Conservation (phyloP, 371 early-diverging fungal species). For the Mortierella sp. region DNA sequence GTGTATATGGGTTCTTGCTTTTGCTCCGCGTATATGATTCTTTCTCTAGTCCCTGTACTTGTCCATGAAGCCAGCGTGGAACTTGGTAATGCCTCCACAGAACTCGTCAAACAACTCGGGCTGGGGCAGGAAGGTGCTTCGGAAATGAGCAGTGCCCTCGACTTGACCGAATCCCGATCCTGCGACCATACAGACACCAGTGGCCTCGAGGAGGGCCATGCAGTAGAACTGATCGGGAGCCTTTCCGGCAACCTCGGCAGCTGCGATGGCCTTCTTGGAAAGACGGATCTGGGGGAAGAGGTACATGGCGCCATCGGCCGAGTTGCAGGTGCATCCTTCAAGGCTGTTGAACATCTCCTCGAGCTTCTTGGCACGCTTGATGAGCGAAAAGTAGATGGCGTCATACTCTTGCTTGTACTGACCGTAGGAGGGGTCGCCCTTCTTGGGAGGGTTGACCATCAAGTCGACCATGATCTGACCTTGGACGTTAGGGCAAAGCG, state of each 20-base stretch:
- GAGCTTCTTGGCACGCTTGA: slow-evolving; percentile 84
- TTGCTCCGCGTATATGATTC: not conserved
- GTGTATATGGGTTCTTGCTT: not conserved
- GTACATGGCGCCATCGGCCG: slow-evolving; percentile 97
- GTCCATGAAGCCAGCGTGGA: slow-evolving; percentile 87
- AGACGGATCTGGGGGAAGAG: slow-evolving; percentile 90
- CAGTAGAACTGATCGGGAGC: slow-evolving; percentile 91
- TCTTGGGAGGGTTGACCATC: slow-evolving; percentile 95
- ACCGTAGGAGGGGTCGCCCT: slow-evolving; percentile 83
- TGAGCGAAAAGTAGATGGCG: slow-evolving; percentile 86
- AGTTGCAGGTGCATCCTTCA: slow-evolving; percentile 90
- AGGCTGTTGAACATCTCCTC: slow-evolving; percentile 85
- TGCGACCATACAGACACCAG: slow-evolving; percentile 94
- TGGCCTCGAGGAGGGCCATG: slow-evolving; percentile 91
- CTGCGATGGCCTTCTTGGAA: slow-evolving; percentile 82
- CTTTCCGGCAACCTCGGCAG: slow-evolving; percentile 76
- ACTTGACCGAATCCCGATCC: slow-evolving; percentile 95
- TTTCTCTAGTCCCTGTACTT: slow-evolving; percentile 70
- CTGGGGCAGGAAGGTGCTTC: slow-evolving; percentile 96
- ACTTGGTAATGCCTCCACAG: slow-evolving; percentile 76
- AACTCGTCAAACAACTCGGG: slow-evolving; percentile 94
- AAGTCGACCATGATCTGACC: slow-evolving; percentile 92
- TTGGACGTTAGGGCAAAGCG: slow-evolving; percentile 92
- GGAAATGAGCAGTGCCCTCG: slow-evolving; percentile 94
- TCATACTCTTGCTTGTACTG: slow-evolving; percentile 82